Conservation (phyloP, 2,329 filamentous ascomycete species). For the Karstenula rhodostoma region DNA sequence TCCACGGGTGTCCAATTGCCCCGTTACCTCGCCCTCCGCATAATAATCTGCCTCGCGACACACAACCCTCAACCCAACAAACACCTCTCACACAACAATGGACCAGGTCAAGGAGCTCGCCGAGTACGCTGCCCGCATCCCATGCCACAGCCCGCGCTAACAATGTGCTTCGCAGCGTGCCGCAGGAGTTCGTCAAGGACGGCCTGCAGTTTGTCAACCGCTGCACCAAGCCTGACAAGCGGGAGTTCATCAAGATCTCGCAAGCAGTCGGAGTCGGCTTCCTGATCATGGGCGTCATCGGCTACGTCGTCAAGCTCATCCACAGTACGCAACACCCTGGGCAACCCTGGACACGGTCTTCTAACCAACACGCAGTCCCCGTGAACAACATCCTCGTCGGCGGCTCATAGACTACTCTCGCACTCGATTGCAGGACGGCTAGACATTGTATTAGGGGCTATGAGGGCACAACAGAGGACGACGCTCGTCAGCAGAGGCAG, state of each 20-base stretch:
- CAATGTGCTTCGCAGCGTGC: slow-evolving; percentile 37
- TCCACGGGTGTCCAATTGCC: slow-evolving; percentile 2
- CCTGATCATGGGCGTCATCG: slow-evolving; percentile 62
- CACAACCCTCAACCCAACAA: slow-evolving; percentile 2
- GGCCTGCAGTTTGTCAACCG: slow-evolving; percentile 59
- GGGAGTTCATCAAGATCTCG: slow-evolving; percentile 55
- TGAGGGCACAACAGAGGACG: background rate
- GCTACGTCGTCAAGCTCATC: slow-evolving; percentile 62
- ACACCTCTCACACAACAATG: slow-evolving; percentile 57
- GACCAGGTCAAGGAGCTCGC: slow-evolving; percentile 75
- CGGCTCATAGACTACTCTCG: slow-evolving; percentile 41
- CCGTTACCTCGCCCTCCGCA: background rate
- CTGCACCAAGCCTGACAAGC: slow-evolving; percentile 55
- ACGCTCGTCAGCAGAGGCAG: background rate
- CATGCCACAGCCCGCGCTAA: slow-evolving; percentile 27
- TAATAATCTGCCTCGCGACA: slow-evolving; percentile 4
- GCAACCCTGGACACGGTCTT: background rate
- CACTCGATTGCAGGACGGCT: background rate
- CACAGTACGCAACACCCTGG: slow-evolving; percentile 44
- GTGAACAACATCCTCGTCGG: slow-evolving; percentile 63
- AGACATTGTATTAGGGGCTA: background rate
- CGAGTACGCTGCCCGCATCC: slow-evolving; percentile 54
- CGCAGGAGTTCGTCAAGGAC: slow-evolving; percentile 55
- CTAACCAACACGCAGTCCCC: slow-evolving; percentile 40
- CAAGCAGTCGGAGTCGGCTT: slow-evolving; percentile 63